These are phyloP conservation scores for Rubia peregrina DNA, from an alignment of 305 asterid species.

Conservation along the genomic window DNA sequence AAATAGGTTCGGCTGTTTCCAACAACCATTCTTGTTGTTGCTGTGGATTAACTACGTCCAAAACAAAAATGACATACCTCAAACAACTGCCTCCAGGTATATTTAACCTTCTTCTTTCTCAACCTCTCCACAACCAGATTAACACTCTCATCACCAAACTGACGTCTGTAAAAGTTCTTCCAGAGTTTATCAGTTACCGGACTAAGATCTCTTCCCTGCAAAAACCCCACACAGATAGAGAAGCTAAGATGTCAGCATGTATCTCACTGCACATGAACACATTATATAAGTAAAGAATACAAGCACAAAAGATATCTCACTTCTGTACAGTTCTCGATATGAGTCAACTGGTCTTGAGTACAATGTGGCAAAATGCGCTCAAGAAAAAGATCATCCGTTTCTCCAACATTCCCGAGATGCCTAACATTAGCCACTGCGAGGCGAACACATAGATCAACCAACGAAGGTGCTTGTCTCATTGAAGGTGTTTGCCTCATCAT, in stretches of 20 bases:
- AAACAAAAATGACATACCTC: constrained; percentile 39
- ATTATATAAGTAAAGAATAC: neutral
- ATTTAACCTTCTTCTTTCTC: constrained; percentile 36
- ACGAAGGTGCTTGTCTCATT: constrained; percentile 37
- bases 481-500: constrained; percentile 43
- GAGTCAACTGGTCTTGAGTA: constrained; percentile 56
- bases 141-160: constrained; percentile 52
- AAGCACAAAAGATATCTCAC: constrained; percentile 30
- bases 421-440: constrained; percentile 62
- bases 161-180: constrained; percentile 51
- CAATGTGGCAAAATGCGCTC: constrained; percentile 79
- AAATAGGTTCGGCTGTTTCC: neutral
- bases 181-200: constrained; percentile 61
- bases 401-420: constrained; percentile 89
- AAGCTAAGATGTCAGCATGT: neutral
- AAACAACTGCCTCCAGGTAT: constrained; percentile 56
- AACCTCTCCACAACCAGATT: constrained; percentile 42
- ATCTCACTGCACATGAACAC: neutral
- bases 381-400: constrained; percentile 60
- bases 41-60: neutral
- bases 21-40: neutral
- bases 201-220: constrained; percentile 85
- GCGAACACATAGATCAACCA: constrained; percentile 80
- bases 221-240: constrained; percentile 15
- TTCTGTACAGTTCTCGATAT: constrained; percentile 57